These are phyloP conservation scores for Aegle marmelos DNA, from an alignment of 345 rosid genomes.

Conservation along the genomic window DNA sequence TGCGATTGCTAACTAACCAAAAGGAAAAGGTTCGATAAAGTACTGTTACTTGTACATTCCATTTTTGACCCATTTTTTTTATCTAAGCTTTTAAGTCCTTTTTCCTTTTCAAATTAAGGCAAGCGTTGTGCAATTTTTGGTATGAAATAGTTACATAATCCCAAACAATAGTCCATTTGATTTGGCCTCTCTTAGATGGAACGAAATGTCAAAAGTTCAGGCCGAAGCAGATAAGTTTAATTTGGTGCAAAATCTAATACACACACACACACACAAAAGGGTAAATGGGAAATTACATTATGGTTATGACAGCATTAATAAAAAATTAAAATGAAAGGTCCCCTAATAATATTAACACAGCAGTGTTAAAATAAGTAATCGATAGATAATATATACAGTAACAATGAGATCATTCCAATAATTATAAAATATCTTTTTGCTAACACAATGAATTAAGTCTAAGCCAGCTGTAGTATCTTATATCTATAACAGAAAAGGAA, in stretches of 20 bases:
- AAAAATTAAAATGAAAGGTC: background rate
- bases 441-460: background rate
- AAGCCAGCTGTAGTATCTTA: slow-evolving; percentile 20
- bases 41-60: background rate
- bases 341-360: too few species aligned
- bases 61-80: too few species aligned
- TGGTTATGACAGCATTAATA: background rate
- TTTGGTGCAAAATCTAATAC: background rate
- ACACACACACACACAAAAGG: background rate
- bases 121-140: too few species aligned
- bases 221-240: too few species aligned
- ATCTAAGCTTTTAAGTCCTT: too few species aligned
- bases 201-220: too few species aligned
- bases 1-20: background rate
- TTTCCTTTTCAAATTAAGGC: too few species aligned
- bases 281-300: background rate
- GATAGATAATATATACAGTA: too few species aligned
- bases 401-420: background rate
- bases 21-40: background rate
- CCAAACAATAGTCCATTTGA: too few species aligned
- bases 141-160: too few species aligned
- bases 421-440: background rate
- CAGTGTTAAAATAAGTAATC: too few species aligned
- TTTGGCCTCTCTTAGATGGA: too few species aligned
- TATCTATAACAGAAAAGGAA: background rate